phyloP scores from a whole-genome alignment of 164 flowering plant species.

The grape (Vitis vinifera) region DNA sequence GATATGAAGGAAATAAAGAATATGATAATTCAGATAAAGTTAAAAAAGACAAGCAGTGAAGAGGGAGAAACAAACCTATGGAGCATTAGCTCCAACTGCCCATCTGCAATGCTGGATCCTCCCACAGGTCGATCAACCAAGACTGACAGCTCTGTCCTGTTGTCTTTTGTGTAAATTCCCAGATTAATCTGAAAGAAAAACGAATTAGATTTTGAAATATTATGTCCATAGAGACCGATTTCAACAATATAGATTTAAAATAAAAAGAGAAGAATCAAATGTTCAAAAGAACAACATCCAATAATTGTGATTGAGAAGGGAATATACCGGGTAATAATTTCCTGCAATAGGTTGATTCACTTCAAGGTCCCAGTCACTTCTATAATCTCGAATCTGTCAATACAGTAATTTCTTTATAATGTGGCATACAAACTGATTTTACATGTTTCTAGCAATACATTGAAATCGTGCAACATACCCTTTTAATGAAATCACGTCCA shows the following conservation, averaged over 20 bases:
- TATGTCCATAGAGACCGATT: too few relatives aligned
- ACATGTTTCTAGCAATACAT: too few relatives aligned
- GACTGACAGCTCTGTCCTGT: constrained; percentile 67
- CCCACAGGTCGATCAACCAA: constrained; percentile 93
- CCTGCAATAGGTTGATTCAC: constrained; percentile 89
- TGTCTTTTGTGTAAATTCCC: constrained; percentile 75
- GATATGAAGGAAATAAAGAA: too few relatives aligned
- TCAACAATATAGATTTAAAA: neutral
- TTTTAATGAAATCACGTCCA: constrained; percentile 88
- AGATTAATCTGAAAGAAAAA: constrained; percentile 73
- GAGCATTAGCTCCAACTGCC: constrained; percentile 92
- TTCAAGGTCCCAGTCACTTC: constrained; percentile 84
- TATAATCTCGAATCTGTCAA: constrained; percentile 81
- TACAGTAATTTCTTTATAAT: neutral
- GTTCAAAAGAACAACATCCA: constrained; percentile 18
- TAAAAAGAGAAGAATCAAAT: neutral
- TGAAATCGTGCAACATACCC: constrained; percentile 46
- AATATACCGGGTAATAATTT: constrained; percentile 85
- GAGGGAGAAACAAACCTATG: constrained; percentile 57
- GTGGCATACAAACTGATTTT: neutral
- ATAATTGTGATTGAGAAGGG: too few relatives aligned
- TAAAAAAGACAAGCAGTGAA: neutral
- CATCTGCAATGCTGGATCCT: constrained; percentile 85
- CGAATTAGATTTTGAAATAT: neutral
- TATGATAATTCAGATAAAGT: neutral